Percentiles rank a stretch among this genome's conserved stretches.
Evolutionary conservation across 129 eudicot genomes (phyloP).

Genomic region (Flaveria robusta): DNA sequence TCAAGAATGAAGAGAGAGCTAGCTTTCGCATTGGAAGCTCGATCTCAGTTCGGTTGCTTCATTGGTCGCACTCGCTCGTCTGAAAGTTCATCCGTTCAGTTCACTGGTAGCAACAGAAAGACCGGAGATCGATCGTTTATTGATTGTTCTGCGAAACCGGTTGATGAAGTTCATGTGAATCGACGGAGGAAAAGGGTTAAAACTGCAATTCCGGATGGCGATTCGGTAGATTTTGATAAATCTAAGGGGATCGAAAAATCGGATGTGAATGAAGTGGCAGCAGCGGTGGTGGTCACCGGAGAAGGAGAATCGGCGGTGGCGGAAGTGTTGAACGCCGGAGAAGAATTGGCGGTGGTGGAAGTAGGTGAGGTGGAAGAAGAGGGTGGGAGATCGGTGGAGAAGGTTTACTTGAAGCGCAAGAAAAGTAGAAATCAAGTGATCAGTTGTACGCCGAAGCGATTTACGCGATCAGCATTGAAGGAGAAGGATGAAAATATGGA

Average conservation of each 20-base stretch:
- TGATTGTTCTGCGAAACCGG: conserved; percentile 20
- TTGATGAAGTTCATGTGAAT: conserved; percentile 40
- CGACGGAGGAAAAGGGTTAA: conserved; percentile 54
- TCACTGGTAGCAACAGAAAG: conserved; percentile 1
- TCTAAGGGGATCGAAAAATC: conserved; percentile 17
- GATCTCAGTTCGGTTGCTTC: conserved; percentile 40
- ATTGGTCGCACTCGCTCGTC: conserved; percentile 50
- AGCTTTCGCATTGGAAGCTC: conserved; percentile 54
- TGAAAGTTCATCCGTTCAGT: conserved; percentile 12
- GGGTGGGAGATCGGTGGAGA: conserved; percentile 25
- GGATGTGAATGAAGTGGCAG: conserved; percentile 3
- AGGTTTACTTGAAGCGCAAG: conserved; percentile 20
- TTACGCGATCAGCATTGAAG: conserved; percentile 71
- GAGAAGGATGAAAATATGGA: conserved; percentile 26
- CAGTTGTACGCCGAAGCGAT: conserved; percentile 45
- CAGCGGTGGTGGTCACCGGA: neutral
- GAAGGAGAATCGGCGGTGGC: conserved; percentile 19
- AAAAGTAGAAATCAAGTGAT: conserved; percentile 12
- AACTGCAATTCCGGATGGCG: conserved; percentile 24
- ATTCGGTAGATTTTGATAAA: conserved; percentile 29
- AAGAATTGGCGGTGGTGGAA: conserved; percentile 13
- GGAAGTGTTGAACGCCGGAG: neutral
- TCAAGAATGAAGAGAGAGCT: conserved; percentile 55
- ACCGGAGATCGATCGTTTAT: conserved; percentile 1
- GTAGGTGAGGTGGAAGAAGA: conserved; percentile 11